A percentile compares a stretch with the other conserved stretches of the same genome.
Evolutionary conservation across 495 filamentous ascomycete genomes (phyloP).

Genomic region (Podospora australis): DNA sequence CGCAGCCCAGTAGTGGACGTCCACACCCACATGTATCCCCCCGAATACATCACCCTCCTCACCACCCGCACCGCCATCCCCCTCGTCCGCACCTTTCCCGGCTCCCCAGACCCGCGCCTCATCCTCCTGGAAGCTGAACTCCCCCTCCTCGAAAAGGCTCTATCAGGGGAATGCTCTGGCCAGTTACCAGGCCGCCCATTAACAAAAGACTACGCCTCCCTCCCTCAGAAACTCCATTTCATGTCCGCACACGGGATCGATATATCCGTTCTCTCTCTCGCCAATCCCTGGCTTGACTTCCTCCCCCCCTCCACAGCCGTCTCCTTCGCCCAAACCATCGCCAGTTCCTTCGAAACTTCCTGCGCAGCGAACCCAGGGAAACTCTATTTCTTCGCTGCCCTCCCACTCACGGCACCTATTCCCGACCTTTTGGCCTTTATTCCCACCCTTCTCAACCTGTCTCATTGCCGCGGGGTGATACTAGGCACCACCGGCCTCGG

Average conservation of each 20-base stretch:
- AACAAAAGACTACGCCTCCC: slow-evolving; percentile 66
- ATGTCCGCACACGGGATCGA: slow-evolving; percentile 81
- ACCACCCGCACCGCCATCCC: slow-evolving; percentile 69
- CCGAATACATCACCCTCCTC: slow-evolving; percentile 74
- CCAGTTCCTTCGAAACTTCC: slow-evolving; percentile 64
- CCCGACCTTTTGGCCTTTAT: slow-evolving; percentile 60
- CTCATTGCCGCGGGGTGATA: slow-evolving; percentile 74
- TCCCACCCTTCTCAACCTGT: slow-evolving; percentile 49
- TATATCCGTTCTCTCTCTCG: slow-evolving; percentile 79
- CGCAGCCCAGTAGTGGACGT: slow-evolving; percentile 72
- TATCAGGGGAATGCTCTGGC: slow-evolving; percentile 20
- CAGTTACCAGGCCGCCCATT: slow-evolving; percentile 60
- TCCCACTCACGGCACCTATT: slow-evolving; percentile 66
- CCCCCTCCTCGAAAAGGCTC: slow-evolving; percentile 48
- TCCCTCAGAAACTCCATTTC: slow-evolving; percentile 69
- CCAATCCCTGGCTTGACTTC: slow-evolving; percentile 96
- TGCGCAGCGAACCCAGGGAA: slow-evolving; percentile 53
- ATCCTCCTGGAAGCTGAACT: slow-evolving; percentile 71
- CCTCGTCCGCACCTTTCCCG: slow-evolving; percentile 65
- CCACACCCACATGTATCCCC: slow-evolving; percentile 93
- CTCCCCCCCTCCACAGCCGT: slow-evolving; percentile 54
- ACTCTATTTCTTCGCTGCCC: slow-evolving; percentile 73
- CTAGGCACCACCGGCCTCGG: slow-evolving; percentile 83
- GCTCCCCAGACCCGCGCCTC: slow-evolving; percentile 56
- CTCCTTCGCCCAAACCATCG: slow-evolving; percentile 63